A percentile compares a stretch with the other conserved stretches of the same genome.
Evolutionary conservation across 257 asterid genomes (phyloP).

Genomic region (Solanum lycopersicoides): DNA sequence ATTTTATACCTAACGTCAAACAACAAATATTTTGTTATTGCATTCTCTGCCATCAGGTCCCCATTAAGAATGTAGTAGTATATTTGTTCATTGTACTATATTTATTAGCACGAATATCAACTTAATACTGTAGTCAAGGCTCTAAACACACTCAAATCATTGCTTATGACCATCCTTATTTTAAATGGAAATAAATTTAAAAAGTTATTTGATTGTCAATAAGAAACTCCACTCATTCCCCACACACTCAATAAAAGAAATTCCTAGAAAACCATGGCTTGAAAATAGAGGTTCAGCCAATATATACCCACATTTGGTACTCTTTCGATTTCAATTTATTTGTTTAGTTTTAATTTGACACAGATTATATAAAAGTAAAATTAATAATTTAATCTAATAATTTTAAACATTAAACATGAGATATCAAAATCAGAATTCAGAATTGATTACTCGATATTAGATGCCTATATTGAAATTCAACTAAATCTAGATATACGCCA

Average conservation of each 20-base stretch:
- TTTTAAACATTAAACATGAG: neutral
- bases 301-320: neutral
- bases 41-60: neutral
- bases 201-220: neutral
- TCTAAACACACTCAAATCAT: neutral
- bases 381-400: accelerated
- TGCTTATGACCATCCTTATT: neutral
- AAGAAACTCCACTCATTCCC: neutral
- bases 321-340: accelerated
- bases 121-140: neutral
- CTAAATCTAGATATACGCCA: accelerated
- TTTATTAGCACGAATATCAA: neutral
- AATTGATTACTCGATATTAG: no score
- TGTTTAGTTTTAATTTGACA: accelerated
- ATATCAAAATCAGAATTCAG: accelerated
- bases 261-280: neutral
- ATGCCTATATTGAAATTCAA: accelerated
- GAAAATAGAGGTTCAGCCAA: neutral
- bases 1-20: no score
- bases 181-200: neutral
- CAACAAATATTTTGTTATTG: neutral
- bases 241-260: neutral
- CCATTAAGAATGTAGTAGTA: neutral
- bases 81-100: neutral
- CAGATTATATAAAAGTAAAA: no score